A percentile compares a stretch with the other conserved stretches of the same genome.
These are phyloP conservation scores for Aristolochia contorta DNA, from an alignment of 164 flowering plant species.

Conservation along the genomic window DNA sequence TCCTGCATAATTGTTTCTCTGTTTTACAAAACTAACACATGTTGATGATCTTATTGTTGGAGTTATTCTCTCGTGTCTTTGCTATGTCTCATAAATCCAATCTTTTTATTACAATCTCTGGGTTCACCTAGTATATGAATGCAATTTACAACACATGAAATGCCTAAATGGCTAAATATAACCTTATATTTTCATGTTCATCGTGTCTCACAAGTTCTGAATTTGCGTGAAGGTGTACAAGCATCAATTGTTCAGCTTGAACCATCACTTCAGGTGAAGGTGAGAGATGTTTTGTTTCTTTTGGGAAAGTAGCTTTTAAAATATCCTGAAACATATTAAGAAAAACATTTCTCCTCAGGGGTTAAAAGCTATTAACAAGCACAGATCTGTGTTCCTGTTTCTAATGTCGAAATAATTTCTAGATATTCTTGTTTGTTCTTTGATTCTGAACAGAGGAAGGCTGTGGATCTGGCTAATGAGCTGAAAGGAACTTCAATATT, in stretches of 20 bases:
- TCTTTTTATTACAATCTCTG: too few relatives aligned
- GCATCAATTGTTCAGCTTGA: conserved; percentile 19
- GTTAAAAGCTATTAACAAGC: neutral
- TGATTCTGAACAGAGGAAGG: conserved; percentile 47
- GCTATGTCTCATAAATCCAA: too few relatives aligned
- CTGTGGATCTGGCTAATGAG: conserved; percentile 37
- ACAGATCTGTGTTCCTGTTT: neutral
- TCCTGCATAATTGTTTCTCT: too few relatives aligned
- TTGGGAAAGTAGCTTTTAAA: neutral
- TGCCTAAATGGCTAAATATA: too few relatives aligned
- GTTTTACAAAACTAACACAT: too few relatives aligned
- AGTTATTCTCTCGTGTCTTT: too few relatives aligned
- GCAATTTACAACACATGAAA: too few relatives aligned
- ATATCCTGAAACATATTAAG: neutral
- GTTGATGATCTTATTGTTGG: too few relatives aligned
- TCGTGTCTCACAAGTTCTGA: too few relatives aligned
- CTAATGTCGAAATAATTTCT: neutral
- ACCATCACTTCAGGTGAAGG: conserved; percentile 40
- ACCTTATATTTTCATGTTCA: too few relatives aligned
- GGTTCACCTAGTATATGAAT: too few relatives aligned
- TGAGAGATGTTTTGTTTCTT: conserved; percentile 9
- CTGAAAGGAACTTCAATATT: conserved; percentile 80
- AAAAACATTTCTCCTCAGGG: neutral
- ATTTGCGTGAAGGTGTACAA: conserved; percentile 14
- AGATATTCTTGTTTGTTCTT: neutral